Evolutionary conservation across 495 filamentous ascomycete genomes (phyloP).

Genomic region (Barbatosphaeria neglecta): DNA sequence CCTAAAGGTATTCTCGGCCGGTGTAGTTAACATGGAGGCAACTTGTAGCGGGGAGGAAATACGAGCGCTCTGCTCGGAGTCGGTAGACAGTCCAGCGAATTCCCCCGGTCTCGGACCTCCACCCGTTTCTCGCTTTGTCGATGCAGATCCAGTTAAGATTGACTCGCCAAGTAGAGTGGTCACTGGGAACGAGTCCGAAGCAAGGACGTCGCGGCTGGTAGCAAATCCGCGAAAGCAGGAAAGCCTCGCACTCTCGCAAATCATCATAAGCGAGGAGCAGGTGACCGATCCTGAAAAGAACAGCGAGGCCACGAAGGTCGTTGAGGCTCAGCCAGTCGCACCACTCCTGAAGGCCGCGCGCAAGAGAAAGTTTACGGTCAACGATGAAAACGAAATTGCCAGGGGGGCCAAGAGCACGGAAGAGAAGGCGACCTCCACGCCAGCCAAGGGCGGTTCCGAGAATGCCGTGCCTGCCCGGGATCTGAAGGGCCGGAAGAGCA

Average conservation of each 20-base stretch:
- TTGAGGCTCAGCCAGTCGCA: background rate
- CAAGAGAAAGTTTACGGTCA: conserved; percentile 18
- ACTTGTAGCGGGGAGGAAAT: conserved; percentile 28
- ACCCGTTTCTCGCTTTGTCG: conserved; percentile 50
- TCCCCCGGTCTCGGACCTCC: conserved; percentile 59
- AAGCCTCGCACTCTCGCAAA: conserved; percentile 8
- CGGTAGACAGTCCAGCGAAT: conserved; percentile 30
- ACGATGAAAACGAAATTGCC: conserved; percentile 16
- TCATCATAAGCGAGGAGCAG: background rate
- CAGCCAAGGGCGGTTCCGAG: background rate
- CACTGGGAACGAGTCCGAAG: conserved; percentile 7
- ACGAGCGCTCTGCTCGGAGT: conserved; percentile 35
- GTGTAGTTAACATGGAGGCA: background rate
- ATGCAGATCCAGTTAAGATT: conserved; percentile 50
- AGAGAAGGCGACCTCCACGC: conserved; percentile 19
- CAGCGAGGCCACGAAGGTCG: background rate
- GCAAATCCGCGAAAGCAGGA: conserved; percentile 10
- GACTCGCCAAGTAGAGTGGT: conserved; percentile 21
- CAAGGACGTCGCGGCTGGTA: conserved; percentile 8
- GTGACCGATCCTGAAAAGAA: conserved; percentile 6
- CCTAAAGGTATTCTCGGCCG: conserved; percentile 9
- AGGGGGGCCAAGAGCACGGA: conserved; percentile 1
- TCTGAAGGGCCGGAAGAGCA: conserved; percentile 11
- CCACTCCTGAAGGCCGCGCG: conserved; percentile 10
- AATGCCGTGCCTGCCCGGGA: conserved; percentile 5